Base-by-base conservation (phyloP, 1,284 basidiomycete genomes). In the Waitea zeae region DNA sequence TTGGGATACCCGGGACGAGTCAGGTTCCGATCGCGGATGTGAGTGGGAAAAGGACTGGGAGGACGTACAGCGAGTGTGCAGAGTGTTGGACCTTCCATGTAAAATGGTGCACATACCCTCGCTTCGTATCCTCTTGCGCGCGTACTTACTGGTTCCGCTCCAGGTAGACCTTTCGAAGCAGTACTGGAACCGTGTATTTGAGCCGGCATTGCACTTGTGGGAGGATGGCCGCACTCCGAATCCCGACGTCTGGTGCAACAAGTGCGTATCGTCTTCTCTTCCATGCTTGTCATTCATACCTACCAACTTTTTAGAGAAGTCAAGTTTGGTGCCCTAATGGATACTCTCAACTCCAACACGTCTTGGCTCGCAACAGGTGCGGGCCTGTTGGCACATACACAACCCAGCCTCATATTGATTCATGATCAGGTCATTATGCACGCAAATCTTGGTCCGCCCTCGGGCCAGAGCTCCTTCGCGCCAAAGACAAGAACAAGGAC, bases 1-100 rank as follows among this genome's bases (percentile, higher is more conserved):
- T 44, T 97, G 93, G 92, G 89, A 77, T 45, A 75, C 66, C 12
- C 64, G 70, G 33, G 70, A 79, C 46, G 80, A 79, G 54, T 70
- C 62, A 30, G 80, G 67, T 29, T 67, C 64, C 5, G 74, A 81
- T 46, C 61, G 64, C 20, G 86, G 87, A 0, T 96, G 93, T 49
- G 80, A 87, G 48, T 97, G 93, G 93, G 81, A 96, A 54, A 78
- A 75, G 37, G 92, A 97, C 47, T 97, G 86, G 84, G 69, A 81
- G 37, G 86, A 93, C 47, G 92, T 96, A 1, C 75, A 78, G 45
- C 57, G 60, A 5, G 83, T 95, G 6, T 90, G 87, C 49, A 62
- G 52, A 38, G 65, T 64, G 44, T 62, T 72, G 36, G 81, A 59
- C 35, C 70, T 84, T 27, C 72, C 68, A 20, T 75, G 67, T 42